Conservation (phyloP, 306 rosid species). For the Alnus glutinosa region DNA sequence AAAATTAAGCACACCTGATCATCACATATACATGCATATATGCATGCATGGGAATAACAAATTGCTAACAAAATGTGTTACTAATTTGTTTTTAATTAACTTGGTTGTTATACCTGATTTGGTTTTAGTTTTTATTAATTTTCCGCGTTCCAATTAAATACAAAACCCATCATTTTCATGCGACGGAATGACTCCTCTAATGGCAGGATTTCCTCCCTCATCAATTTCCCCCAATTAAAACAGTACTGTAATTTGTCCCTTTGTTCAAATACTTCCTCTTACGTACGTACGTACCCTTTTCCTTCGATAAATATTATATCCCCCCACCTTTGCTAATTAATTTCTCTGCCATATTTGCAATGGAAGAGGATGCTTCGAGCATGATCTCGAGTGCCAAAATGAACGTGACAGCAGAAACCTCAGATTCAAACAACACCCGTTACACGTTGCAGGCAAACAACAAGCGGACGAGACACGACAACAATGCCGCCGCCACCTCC, state of each 20-base stretch:
- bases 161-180: constrained; percentile 38
- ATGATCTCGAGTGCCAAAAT: constrained; percentile 21
- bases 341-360: too few relatives aligned
- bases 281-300: too few relatives aligned
- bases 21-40: too few relatives aligned
- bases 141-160: constrained; percentile 29
- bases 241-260: background rate
- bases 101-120: constrained; percentile 36
- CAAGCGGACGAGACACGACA: constrained; percentile 29
- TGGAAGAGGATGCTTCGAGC: constrained; percentile 32
- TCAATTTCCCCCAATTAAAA: constrained; percentile 22
- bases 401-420: constrained; percentile 9
- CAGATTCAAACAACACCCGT: constrained; percentile 30
- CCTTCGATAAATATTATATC: too few relatives aligned
- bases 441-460: constrained; percentile 3
- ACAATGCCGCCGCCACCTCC: background rate
- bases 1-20: background rate
- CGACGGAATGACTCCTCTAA: constrained; percentile 29
- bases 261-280: background rate
- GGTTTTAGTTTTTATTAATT: constrained; percentile 25
- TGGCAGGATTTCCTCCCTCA: constrained; percentile 22
- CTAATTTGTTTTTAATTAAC: constrained; percentile 27
- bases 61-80: constrained; percentile 23
- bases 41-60: background rate
- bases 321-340: too few relatives aligned